Percentiles rank a stretch among this genome's conserved stretches.
Evolutionary conservation across 176 grass and related monocot species (phyloP).

Genomic region (Hordeum marinum): DNA sequence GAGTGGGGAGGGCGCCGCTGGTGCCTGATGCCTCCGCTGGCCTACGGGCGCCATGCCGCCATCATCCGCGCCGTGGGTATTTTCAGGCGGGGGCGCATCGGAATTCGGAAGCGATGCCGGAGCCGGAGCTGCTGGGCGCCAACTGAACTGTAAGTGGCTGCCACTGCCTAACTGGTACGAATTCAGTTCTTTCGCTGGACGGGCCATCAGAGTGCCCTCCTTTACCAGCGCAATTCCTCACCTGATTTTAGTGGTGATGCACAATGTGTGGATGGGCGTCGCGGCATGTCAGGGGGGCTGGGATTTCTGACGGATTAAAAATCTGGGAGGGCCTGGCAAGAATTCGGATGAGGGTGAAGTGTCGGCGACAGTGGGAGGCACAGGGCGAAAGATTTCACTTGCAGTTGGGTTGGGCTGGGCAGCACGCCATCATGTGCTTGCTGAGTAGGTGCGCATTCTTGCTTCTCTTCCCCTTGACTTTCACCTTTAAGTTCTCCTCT

Average conservation of each 20-base stretch:
- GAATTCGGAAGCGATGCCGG: not conserved
- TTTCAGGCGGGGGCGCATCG: not conserved
- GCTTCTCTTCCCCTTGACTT: not conserved
- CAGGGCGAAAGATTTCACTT: not conserved
- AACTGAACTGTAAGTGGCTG: not conserved
- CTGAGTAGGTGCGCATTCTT: constrained; percentile 19
- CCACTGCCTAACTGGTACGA: not conserved
- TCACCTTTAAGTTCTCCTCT: not conserved
- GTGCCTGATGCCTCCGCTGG: not conserved
- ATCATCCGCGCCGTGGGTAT: not conserved
- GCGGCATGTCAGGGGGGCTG: not conserved
- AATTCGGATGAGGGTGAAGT: not conserved
- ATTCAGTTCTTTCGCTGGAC: not conserved
- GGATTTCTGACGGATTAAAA: not conserved
- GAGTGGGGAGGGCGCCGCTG: not conserved
- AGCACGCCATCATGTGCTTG: not conserved
- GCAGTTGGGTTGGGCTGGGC: not conserved
- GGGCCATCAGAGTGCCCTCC: not conserved
- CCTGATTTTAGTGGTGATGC: not conserved
- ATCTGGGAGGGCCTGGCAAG: not conserved
- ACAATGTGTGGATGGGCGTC: not conserved
- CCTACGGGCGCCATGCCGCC: not conserved
- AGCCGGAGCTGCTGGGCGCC: not conserved
- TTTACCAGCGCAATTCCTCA: not conserved
- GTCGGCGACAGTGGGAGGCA: not conserved